Percentiles rank a stretch among this genome's conserved stretches.
These are phyloP conservation scores for Ustilago hordei DNA, from an alignment of 1,284 basidiomycete genomes.

Conservation along the genomic window DNA sequence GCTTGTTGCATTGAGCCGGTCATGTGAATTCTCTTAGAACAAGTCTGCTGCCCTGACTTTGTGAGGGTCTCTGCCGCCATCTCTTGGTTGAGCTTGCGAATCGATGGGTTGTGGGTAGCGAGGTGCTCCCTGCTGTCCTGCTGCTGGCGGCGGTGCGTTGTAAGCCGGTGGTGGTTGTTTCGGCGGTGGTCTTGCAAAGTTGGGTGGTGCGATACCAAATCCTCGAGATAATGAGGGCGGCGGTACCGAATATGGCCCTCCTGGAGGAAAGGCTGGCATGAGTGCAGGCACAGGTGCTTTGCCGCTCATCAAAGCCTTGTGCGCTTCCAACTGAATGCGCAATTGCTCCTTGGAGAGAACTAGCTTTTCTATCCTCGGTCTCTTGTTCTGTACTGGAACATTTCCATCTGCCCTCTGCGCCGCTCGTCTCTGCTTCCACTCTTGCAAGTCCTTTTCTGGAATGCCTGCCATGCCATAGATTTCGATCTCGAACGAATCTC, in stretches of 20 bases:
- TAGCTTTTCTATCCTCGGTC: constrained; percentile 85
- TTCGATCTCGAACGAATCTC: constrained; percentile 97
- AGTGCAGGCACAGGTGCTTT: constrained; percentile 61
- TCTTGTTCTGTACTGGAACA: constrained; percentile 75
- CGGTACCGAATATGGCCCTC: constrained; percentile 40
- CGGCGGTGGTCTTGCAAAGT: constrained; percentile 39
- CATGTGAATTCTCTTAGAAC: constrained; percentile 21
- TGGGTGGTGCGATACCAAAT: constrained; percentile 29
- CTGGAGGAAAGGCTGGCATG: constrained; percentile 29
- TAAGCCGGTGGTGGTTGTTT: constrained; percentile 37
- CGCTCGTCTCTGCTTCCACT: constrained; percentile 85
- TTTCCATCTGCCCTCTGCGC: constrained; percentile 42
- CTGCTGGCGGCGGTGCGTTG: constrained; percentile 17
- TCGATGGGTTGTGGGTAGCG: constrained; percentile 9
- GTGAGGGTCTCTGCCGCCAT: constrained; percentile 19
- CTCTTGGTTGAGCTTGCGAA: constrained; percentile 17
- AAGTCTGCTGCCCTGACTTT: constrained; percentile 49
- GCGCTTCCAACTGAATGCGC: constrained; percentile 84
- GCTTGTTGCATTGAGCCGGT: background rate
- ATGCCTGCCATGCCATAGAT: constrained; percentile 99
- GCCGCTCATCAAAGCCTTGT: constrained; percentile 90
- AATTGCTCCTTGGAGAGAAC: constrained; percentile 80
- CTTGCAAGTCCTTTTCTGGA: constrained; percentile 89
- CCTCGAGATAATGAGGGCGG: constrained; percentile 30
- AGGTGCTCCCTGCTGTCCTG: constrained; percentile 3